phyloP scores from a whole-genome alignment of 805 yeast genomes.

The Candida boleticola region DNA sequence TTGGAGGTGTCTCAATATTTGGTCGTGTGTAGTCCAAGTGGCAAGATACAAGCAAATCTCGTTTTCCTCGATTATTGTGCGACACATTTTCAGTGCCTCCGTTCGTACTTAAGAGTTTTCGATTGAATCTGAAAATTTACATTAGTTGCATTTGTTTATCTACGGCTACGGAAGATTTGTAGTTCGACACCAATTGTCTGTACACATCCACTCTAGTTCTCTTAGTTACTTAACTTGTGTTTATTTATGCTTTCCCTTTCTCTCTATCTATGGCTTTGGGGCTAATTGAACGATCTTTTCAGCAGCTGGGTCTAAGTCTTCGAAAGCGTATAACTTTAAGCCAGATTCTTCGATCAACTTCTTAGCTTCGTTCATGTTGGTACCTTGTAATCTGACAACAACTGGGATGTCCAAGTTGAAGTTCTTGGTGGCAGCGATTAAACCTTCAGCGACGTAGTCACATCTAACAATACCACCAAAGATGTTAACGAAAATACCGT shows the following conservation, averaged over 20 bases:
- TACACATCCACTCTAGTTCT: too few species aligned
- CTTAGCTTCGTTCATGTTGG: slow-evolving; percentile 88
- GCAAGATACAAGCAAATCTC: not conserved
- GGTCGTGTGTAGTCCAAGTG: slow-evolving; percentile 4
- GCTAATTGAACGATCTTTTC: slow-evolving; percentile 83
- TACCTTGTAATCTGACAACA: slow-evolving; percentile 98
- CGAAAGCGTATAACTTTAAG: slow-evolving; percentile 85
- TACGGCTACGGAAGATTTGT: too few species aligned
- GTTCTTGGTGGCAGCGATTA: slow-evolving; percentile 91
- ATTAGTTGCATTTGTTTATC: too few species aligned
- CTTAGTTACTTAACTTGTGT: too few species aligned
- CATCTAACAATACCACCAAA: slow-evolving; percentile 99
- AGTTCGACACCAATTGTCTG: too few species aligned
- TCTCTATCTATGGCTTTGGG: slow-evolving; percentile 21
- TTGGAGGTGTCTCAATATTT: too few species aligned
- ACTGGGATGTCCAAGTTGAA: slow-evolving; percentile 90
- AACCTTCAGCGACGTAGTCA: slow-evolving; percentile 97
- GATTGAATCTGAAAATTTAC: too few species aligned
- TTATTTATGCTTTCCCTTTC: not conserved
- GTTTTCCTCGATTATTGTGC: too few species aligned
- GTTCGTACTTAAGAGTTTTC: too few species aligned
- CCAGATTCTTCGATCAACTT: slow-evolving; percentile 85
- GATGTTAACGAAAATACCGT: slow-evolving; percentile 96
- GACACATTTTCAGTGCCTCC: too few species aligned
- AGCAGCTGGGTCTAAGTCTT: slow-evolving; percentile 96